Evolutionary conservation across 176 grass and related monocot genomes (phyloP), one percentile per base, ranked within the genome.

Genomic region (Otatea glauca): DNA sequence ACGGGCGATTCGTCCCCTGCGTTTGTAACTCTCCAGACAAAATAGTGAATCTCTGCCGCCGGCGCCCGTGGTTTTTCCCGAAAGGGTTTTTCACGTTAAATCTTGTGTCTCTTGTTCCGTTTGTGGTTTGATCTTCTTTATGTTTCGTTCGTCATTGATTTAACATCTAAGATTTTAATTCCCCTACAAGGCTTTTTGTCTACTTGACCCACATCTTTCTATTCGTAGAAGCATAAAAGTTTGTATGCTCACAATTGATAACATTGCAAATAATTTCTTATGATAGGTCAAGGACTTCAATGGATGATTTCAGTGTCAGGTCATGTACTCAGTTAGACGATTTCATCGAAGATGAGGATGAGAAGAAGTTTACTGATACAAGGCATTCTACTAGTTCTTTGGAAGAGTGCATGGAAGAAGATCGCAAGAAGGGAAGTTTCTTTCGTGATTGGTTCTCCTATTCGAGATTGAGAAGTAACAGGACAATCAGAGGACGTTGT

Each of bases 391-490:
- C 59, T 27, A 91, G 84, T 65, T 58, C 35, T 29, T 41, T 90
- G 21, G 89, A 85, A 15, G 68, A 80, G 51, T 42, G 42, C 12
- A 49, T 77, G 21, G 81, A 69, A 79, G 70, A 75, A 76, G 51
- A 20, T 24, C 43, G 12, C 24, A 82, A 79, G 77, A 87, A 84
- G 38, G 76, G 84, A 72, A 24, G 65, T 51, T 86, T 81, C 43
- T 78, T 89, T 64, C 53, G 83, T 9, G 79, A 85, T 50, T 90
- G 70, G 88, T 90, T 97, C 77, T 90, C 82, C 10, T 98, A 88
- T 61, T 87, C 87, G 8, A 93, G 50, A 87, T 43, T 91, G 75
- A 90, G 71, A 65, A 68, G 74, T 35, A 83, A 77, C 83, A 86
- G 86, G 65, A 89, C 79, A 86, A 15, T 82, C 83, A 10, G 82